Conservation (phyloP, 116 monocot species). For the Trichopus zeylanicus region DNA sequence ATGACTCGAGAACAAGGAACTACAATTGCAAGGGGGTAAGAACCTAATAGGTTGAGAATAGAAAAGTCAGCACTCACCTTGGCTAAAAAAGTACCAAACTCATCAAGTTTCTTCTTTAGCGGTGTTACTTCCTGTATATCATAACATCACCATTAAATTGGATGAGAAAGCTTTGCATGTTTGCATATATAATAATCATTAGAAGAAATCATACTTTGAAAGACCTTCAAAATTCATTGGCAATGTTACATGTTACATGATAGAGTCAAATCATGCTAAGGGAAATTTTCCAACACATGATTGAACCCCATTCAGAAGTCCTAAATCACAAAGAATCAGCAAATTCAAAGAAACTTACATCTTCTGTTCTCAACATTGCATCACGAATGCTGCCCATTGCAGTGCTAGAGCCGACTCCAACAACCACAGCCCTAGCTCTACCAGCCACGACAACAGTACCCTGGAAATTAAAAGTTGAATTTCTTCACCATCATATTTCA, state of each 20-base stretch:
- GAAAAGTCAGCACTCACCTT: constrained; percentile 47
- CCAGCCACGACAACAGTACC: constrained; percentile 97
- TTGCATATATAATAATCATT: not conserved
- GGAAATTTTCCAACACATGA: too few relatives aligned
- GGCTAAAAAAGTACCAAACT: constrained; percentile 95
- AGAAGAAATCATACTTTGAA: too few relatives aligned
- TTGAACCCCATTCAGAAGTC: not conserved
- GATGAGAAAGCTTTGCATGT: not conserved
- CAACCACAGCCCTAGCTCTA: constrained; percentile 92
- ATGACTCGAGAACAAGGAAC: too few relatives aligned
- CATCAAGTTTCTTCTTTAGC: constrained; percentile 99
- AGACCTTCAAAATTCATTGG: too few relatives aligned
- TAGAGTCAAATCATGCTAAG: too few relatives aligned
- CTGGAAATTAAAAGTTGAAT: constrained; percentile 22
- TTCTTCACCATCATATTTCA: not conserved
- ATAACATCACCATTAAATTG: not conserved
- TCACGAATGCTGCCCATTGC: constrained; percentile 99
- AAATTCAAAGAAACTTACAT: constrained; percentile 46
- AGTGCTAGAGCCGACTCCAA: constrained; percentile 94
- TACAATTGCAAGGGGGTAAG: too few relatives aligned
- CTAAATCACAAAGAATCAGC: constrained; percentile 3
- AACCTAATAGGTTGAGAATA: too few relatives aligned
- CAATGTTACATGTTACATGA: too few relatives aligned
- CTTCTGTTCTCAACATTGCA: constrained; percentile 93
- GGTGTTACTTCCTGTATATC: constrained; percentile 80